Evolutionary conservation across 2,329 filamentous ascomycete species (phyloP), one percentile per base, ranked within the genome.

Genomic region (Thielaviopsis ethacetica): DNA sequence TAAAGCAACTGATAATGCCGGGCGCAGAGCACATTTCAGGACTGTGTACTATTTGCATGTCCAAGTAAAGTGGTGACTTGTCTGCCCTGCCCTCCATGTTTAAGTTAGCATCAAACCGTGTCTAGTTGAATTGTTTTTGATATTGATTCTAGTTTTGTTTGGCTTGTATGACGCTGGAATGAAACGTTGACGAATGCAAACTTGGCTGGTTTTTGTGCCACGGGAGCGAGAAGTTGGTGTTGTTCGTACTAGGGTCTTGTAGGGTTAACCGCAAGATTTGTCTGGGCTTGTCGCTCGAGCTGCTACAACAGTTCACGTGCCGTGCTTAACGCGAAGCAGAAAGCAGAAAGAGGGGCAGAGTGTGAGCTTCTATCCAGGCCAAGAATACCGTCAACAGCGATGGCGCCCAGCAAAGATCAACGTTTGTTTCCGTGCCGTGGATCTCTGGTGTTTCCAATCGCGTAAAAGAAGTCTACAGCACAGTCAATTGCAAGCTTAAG

Each of bases 1-100:
- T 95, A 81, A 69, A 54, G 44, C 12, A 30, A 41, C 13, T 22
- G 15, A 15, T 21, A 10, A 21, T 47, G 15, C 17, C 49, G 5
- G n/a, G 44, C 30, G n/a, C 10, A 38, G 9, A 53, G n/a, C 22
- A 19, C 41, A n/a, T 24, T 24, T 44, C 30, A 4, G 49, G 49
- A 24, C 30, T 34, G 4, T 34, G 10, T 34, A 27, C 4, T 27
- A 34, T 34, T 34, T 34, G 30, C 30, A 34, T 34, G 30, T 34
- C 30, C 30, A 10, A 34, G 30, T 34, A 34, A 10, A 34, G 30
- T 34, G 10, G 30, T 34, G 30, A 12, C 49, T 52, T 52, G 4
- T 22, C 49, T 52, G 10, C 13, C 24, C 49, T 52, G 10, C 13
- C 24, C 4, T 52, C 24, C 3, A 6, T 22, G 19, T 24, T 52